Base-by-base conservation (phyloP, 305 asterid species). In the Fraxinus xanthoxyloides region DNA sequence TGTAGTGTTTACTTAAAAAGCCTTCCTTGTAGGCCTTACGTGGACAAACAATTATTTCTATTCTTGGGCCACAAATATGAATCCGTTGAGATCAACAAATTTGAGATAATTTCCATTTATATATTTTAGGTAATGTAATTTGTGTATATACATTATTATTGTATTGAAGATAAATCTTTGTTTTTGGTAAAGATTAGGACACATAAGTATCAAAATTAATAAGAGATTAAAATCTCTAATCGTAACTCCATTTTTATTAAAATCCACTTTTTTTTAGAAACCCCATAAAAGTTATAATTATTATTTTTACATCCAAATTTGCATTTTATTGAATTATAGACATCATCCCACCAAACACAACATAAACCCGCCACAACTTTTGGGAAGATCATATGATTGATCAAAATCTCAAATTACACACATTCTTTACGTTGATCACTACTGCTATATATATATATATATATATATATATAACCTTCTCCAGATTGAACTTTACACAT, bases 331-430 rank as follows among this genome's bases (percentile, higher is more conserved):
- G 76, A 73, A 35, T 69, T 72, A 31, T 43, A 72, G 24, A 21
- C n/a, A 32, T 82, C 83, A 78, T 79, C 34, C 34, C 34, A 81
- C 80, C 30, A 78, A 54, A 17, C 65, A 21, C 30, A 59, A 21
- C 21, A 59, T 59, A 59, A 59, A 63, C 72, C 32, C 34, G n/a
- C 34, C 72, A 23, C 21, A 23, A 63, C 72, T 23, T 61, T 61
- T 21, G 31, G 72, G 72, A 61, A 7, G 31, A 23, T 63, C n/a
- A 24, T 24, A 63, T 0, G 34, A 63, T 63, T 23, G 34, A 23
- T 24, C 32, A 24, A 24, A 24, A 63, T 23, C 8, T 4, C 34
- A 23, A 63, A 7, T 63, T 8, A 23, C 32, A 63, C 72, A 24
- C 34, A 63, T 63, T 24, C 32, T 63, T 63, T 13, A 63, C 32